Conservation (phyloP, 345 rosid species). For the Trapa incisa region DNA sequence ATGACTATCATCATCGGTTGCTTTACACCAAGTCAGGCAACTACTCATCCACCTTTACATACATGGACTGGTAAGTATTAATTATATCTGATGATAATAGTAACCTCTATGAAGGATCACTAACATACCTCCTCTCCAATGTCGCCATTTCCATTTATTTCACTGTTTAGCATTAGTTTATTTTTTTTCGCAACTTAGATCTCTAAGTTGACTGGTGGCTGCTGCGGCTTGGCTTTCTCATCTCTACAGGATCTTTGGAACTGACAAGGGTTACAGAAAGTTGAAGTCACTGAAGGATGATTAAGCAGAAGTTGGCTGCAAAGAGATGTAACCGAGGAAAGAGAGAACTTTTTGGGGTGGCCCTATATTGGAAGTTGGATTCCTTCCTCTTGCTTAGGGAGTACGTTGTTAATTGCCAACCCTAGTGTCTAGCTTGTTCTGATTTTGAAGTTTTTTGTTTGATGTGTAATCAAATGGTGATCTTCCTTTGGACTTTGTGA, state of each 20-base stretch:
- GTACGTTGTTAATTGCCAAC: conserved; percentile 13
- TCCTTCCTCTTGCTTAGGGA: neutral
- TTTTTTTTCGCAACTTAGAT: no score
- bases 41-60: conserved; percentile 81
- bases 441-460: conserved; percentile 10
- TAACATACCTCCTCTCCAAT: neutral
- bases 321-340: conserved; percentile 16
- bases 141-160: neutral
- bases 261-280: conserved; percentile 88
- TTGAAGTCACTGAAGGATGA: conserved; percentile 52
- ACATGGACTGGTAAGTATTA: conserved; percentile 84
- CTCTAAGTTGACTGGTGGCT: neutral
- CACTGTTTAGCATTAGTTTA: no score
- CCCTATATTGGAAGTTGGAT: neutral
- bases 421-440: conserved; percentile 7
- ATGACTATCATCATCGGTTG: conserved; percentile 94
- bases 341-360: neutral
- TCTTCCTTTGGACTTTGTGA: conserved; percentile 5
- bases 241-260: conserved; percentile 71
- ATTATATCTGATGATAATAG: neutral
- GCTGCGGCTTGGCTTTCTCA: neutral
- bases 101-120: neutral
- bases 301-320: conserved; percentile 20
- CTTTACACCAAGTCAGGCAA: conserved; percentile 94
- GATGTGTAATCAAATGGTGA: conserved; percentile 9